These are phyloP conservation scores for Colletotrichum nymphaeae DNA, from an alignment of 2,329 filamentous ascomycete genomes.

Conservation along the genomic window DNA sequence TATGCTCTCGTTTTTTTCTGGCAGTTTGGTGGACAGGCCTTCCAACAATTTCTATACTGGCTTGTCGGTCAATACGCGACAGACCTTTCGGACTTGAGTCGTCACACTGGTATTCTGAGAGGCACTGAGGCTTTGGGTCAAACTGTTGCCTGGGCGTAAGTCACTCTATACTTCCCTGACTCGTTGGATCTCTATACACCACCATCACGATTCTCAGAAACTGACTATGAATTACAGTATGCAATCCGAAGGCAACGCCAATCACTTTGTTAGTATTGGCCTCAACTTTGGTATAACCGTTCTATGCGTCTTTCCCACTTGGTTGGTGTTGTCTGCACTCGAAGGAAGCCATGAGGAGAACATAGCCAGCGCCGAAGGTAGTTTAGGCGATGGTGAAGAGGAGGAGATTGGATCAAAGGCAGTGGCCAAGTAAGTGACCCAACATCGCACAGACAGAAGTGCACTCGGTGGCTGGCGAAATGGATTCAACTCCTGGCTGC, in stretches of 20 bases:
- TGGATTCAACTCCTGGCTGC: neutral
- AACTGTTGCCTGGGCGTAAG: slow-evolving; percentile 22
- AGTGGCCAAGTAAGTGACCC: neutral
- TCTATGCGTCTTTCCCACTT: slow-evolving; percentile 8
- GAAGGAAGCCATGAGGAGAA: slow-evolving; percentile 10
- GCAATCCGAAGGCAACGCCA: slow-evolving; percentile 24
- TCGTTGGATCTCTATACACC: neutral
- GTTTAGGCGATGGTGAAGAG: neutral
- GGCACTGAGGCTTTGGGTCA: slow-evolving; percentile 16
- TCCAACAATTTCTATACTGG: slow-evolving; percentile 21
- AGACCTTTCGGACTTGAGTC: slow-evolving; percentile 18
- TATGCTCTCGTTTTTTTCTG: slow-evolving; percentile 21
- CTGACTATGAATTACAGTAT: neutral
- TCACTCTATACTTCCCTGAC: neutral
- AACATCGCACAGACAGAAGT: neutral
- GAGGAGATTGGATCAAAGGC: neutral
- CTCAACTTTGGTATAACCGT: slow-evolving; percentile 20
- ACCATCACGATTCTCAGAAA: neutral
- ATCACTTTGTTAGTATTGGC: slow-evolving; percentile 22
- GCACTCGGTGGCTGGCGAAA: neutral
- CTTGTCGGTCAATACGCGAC: slow-evolving; percentile 23
- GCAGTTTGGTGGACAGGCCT: slow-evolving; percentile 25
- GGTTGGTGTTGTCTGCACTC: slow-evolving; percentile 12
- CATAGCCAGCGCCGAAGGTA: neutral
- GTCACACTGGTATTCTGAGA: slow-evolving; percentile 18